A percentile compares a stretch with the other conserved stretches of the same genome.
These are phyloP conservation scores for Phialophora verrucosa DNA, from an alignment of 2,329 filamentous ascomycete species.

Conservation along the genomic window DNA sequence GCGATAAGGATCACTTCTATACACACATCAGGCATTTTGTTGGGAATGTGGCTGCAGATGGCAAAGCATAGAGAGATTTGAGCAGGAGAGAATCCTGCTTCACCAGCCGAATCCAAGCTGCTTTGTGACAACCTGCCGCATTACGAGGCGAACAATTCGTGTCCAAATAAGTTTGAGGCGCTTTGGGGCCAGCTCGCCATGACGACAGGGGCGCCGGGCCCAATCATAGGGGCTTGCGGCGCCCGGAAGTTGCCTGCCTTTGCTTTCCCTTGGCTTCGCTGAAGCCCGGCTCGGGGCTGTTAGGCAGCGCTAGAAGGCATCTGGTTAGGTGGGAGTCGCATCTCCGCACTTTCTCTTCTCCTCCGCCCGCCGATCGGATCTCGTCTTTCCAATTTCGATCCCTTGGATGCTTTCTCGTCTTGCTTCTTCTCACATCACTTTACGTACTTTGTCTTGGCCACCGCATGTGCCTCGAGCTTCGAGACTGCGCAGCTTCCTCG, in stretches of 20 bases:
- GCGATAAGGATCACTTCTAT: conserved; percentile 14
- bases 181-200: not conserved
- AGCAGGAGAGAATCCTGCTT: not conserved
- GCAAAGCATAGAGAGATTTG: not conserved
- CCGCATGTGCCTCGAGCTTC: not conserved
- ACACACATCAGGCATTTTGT: not conserved
- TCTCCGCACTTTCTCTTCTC: conserved; percentile 9
- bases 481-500: not conserved
- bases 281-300: not conserved
- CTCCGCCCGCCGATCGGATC: conserved; percentile 15
- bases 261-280: not conserved
- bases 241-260: conserved; percentile 1
- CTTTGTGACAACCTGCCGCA: not conserved
- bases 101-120: not conserved
- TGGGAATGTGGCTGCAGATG: conserved; percentile 10
- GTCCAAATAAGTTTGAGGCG: not conserved
- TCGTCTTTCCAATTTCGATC: conserved; percentile 6
- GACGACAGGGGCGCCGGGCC: not conserved
- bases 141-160: not conserved
- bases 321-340: conserved; percentile 5
- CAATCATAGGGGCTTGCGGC: not conserved
- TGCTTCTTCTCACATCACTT: not conserved
- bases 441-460: not conserved
- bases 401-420: not conserved
- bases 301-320: conserved; percentile 10